Base-by-base conservation (phyloP, 2,329 filamentous ascomycete genomes). In the Monosporascus sp. region DNA sequence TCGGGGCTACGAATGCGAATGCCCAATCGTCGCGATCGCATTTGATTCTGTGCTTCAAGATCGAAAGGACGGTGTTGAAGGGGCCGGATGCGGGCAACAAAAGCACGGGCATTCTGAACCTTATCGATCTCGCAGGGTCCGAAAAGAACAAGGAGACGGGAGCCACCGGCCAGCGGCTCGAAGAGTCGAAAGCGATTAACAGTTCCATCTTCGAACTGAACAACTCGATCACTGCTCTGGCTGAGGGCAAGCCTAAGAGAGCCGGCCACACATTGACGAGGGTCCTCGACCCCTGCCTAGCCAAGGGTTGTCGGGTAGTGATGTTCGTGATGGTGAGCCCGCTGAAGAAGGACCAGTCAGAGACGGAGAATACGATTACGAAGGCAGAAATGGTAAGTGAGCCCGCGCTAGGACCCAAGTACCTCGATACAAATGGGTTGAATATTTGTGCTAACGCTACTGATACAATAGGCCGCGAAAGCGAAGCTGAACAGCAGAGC, bases 91-190 rank as follows among this genome's bases (percentile, higher is more conserved):
- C 66, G 68, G 27, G 83, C 3, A 90, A 96, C 70, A 83, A 83
- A 16, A 93, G 87, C 64, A 91, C 96, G 70, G 92, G 93, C 24
- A 94, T 91, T 0, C 83, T 97, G 54, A 97, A 97, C 69, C 80
- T 99, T 2, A 93, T 97, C 27, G 94, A 99, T 72, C 79, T 99
- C 60, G 94, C 93, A 14, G 94, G 94, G 40, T 94, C 90, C 16
- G 94, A 97, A 72, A 41, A 40, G 11, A 34, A 40, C 26, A 48
- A 50, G 14, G 53, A 61, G 43, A 57, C 62, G 8, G 51, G 54
- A 9, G 59, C 57, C 5, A 41, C 54, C 24, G 59, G 59, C 41
- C 38, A 31, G 16, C 48, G 47, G 20, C 49, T 59, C 41, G 38
- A 52, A 16, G 61, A 67, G 41, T 64, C 60, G 1, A 59, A 47